Evolutionary conservation across 2,329 filamentous ascomycete genomes (phyloP).

Genomic region (Claviceps fusiformis): DNA sequence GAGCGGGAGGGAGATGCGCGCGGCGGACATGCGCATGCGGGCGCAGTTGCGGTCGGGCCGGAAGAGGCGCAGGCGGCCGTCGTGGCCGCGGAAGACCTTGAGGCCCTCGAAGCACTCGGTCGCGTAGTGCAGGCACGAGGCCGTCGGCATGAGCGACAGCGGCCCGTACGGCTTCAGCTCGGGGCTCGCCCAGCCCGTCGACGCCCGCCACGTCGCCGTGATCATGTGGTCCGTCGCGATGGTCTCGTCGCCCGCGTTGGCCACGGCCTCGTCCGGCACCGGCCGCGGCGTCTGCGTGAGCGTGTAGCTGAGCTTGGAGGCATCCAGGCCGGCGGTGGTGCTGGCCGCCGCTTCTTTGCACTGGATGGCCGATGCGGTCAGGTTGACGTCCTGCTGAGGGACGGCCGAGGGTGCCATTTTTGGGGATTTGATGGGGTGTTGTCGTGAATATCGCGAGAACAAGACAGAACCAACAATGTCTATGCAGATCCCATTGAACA

Average conservation of each 20-base stretch:
- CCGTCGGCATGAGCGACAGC: conserved; percentile 65
- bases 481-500: too few species aligned
- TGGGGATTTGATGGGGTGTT: neutral
- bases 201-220: conserved; percentile 51
- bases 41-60: conserved; percentile 59
- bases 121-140: conserved; percentile 73
- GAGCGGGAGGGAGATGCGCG: conserved; percentile 58
- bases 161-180: conserved; percentile 66
- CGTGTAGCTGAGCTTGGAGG: conserved; percentile 46
- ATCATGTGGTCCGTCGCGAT: conserved; percentile 83
- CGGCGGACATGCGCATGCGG: conserved; percentile 46
- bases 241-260: conserved; percentile 34
- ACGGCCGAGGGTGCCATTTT: conserved; percentile 34
- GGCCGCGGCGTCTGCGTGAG: conserved; percentile 34
- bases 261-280: conserved; percentile 37
- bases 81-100: conserved; percentile 69
- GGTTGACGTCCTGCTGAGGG: conserved; percentile 33
- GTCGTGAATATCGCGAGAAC: neutral
- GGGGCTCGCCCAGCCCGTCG: conserved; percentile 58
- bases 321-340: conserved; percentile 45
- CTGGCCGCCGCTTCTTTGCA: conserved; percentile 33
- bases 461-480: too few species aligned
- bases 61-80: conserved; percentile 64
- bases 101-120: conserved; percentile 82
- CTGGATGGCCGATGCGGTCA: conserved; percentile 37